Percentiles rank a stretch among this genome's conserved stretches.
Evolutionary conservation across 2,329 filamentous ascomycete species (phyloP).

Genomic region (Rasamsonia emersonii): DNA sequence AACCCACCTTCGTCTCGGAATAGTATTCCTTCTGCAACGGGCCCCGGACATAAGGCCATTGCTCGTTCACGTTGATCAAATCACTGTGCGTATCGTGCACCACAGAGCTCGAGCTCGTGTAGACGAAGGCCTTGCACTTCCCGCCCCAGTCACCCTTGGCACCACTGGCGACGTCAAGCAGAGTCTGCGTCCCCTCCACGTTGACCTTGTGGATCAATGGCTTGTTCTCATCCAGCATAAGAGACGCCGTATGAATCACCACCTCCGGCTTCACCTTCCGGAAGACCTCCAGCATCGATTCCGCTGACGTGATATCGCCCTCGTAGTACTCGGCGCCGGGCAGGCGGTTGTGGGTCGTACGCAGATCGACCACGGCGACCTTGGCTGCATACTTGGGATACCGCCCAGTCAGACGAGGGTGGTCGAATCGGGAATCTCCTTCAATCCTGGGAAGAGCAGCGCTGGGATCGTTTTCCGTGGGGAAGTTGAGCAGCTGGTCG

Average conservation of each 20-base stretch:
- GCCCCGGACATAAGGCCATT: constrained; percentile 66
- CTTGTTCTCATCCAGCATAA: constrained; percentile 46
- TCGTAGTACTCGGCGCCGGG: constrained; percentile 60
- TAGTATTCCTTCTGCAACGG: constrained; percentile 70
- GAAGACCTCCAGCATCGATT: constrained; percentile 56
- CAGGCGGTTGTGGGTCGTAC: constrained; percentile 58
- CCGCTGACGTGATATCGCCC: constrained; percentile 65
- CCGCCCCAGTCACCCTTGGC: constrained; percentile 54
- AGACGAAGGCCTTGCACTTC: constrained; percentile 65
- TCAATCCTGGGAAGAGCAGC: constrained; percentile 28
- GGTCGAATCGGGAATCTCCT: constrained; percentile 28
- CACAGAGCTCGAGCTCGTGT: constrained; percentile 83
- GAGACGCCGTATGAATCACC: constrained; percentile 85
- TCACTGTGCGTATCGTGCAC: constrained; percentile 73
- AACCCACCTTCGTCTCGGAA: constrained; percentile 72
- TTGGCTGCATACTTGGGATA: constrained; percentile 38
- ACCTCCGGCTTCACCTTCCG: constrained; percentile 62
- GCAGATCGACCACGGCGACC: constrained; percentile 65
- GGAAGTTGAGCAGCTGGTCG: constrained; percentile 59
- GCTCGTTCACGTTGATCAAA: constrained; percentile 76
- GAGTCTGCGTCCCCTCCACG: constrained; percentile 70
- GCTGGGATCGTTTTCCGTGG: constrained; percentile 34
- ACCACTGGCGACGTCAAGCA: constrained; percentile 61
- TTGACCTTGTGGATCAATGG: constrained; percentile 73
- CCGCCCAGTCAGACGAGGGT: constrained; percentile 28